phyloP scores from a whole-genome alignment of 192 early-diverging fungal genomes.

The Funneliformis geosporum region DNA sequence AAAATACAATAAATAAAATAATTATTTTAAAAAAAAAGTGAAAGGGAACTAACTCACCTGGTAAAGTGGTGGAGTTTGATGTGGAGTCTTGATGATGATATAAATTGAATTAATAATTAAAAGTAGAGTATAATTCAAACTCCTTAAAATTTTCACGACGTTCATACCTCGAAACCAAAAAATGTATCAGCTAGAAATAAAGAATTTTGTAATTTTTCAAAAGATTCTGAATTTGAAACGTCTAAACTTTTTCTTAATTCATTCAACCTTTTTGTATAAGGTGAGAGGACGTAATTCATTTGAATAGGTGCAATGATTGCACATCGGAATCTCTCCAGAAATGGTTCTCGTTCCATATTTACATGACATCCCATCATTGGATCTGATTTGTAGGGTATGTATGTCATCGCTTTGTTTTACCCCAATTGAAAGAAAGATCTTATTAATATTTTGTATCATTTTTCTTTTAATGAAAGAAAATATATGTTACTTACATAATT shows the following conservation, averaged over 20 bases:
- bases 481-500: background rate
- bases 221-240: background rate
- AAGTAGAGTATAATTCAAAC: background rate
- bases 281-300: background rate
- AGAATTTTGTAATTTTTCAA: constrained; percentile 4
- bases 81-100: background rate
- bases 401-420: background rate
- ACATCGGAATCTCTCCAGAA: constrained; percentile 19
- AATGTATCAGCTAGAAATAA: constrained; percentile 29
- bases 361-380: constrained; percentile 19
- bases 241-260: constrained; percentile 5
- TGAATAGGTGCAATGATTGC: background rate
- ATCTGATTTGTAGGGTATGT: constrained; percentile 19
- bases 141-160: background rate
- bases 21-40: background rate
- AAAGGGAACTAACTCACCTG: background rate
- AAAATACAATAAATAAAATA: background rate
- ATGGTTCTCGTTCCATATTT: constrained; percentile 19
- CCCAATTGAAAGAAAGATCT: background rate
- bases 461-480: background rate
- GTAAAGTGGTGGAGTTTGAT: background rate
- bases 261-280: background rate
- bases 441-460: background rate
- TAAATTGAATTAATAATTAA: background rate
- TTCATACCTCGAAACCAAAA: constrained; percentile 25